A percentile compares a stretch with the other conserved stretches of the same genome.
phyloP scores from a whole-genome alignment of 768 basidiomycete genomes.

The Tephrocybe sp. region DNA sequence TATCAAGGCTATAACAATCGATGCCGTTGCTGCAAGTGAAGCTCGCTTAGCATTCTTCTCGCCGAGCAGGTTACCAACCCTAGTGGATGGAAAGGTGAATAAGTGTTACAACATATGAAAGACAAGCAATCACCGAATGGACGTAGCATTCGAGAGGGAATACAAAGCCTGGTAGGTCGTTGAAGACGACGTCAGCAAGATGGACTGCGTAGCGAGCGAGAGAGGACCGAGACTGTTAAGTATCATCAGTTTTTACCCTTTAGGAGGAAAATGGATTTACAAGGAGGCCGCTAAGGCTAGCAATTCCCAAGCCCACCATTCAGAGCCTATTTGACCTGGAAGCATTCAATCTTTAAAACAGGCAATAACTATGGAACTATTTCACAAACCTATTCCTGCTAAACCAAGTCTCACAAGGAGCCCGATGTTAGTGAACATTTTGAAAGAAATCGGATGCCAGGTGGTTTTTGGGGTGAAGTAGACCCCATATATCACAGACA shows the following conservation, averaged over 20 bases:
- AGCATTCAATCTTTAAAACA: background rate
- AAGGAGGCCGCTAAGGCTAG: constrained; percentile 8
- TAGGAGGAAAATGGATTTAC: background rate
- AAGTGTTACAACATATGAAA: too few relatives aligned
- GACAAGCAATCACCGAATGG: constrained; percentile 69
- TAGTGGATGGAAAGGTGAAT: background rate
- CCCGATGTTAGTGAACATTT: constrained; percentile 66
- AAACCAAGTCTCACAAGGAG: constrained; percentile 72
- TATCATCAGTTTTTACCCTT: background rate
- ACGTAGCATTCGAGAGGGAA: constrained; percentile 74
- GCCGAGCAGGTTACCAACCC: constrained; percentile 2
- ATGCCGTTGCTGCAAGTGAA: constrained; percentile 36
- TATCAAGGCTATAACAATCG: constrained; percentile 63
- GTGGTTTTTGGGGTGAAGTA: constrained; percentile 53
- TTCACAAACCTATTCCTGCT: constrained; percentile 73
- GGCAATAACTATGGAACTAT: too few relatives aligned
- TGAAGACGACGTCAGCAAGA: constrained; percentile 71
- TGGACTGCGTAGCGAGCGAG: constrained; percentile 79
- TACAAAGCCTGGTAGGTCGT: constrained; percentile 81
- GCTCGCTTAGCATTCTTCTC: background rate
- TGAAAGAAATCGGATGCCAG: constrained; percentile 72
- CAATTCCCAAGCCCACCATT: constrained; percentile 31
- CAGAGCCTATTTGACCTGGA: constrained; percentile 72
- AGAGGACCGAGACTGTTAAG: constrained; percentile 66
- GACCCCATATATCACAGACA: constrained; percentile 63